Evolutionary conservation across 805 yeast genomes (phyloP).

Genomic region (Limtongia smithiae): DNA sequence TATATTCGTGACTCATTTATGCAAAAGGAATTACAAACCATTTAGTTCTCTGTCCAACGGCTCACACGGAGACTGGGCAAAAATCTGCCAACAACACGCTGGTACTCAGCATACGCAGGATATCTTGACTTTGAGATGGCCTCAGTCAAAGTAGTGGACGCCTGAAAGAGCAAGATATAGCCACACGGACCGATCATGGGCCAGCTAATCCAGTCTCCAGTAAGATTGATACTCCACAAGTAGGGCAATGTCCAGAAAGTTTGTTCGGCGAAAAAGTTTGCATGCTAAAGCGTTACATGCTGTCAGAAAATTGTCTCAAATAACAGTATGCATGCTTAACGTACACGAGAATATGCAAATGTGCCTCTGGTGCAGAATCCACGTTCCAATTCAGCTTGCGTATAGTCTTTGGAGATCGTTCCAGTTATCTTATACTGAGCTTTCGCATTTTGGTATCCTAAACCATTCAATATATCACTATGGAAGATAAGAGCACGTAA

Average conservation of each 20-base stretch:
- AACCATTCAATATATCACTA: neutral
- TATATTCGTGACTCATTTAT: too few relatives aligned
- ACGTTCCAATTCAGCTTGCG: constrained; percentile 14
- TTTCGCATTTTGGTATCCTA: constrained; percentile 22
- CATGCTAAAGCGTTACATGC: constrained; percentile 12
- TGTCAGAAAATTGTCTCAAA: neutral
- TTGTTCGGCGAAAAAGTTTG: constrained; percentile 26
- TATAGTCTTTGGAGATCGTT: constrained; percentile 10
- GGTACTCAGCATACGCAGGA: constrained; percentile 18
- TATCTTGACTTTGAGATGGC: constrained; percentile 16
- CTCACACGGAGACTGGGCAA: constrained; percentile 12
- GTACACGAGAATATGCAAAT: constrained; percentile 23
- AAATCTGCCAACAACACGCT: constrained; percentile 19
- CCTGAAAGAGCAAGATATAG: constrained; percentile 21
- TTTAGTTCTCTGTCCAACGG: constrained; percentile 21
- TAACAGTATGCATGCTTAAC: neutral
- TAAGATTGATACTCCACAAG: constrained; percentile 8
- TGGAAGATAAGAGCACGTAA: neutral
- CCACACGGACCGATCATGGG: constrained; percentile 21
- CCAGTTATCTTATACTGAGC: constrained; percentile 7
- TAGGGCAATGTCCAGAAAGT: constrained; percentile 20
- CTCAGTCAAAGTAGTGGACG: constrained; percentile 24
- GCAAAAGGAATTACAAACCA: too few relatives aligned
- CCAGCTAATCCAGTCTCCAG: constrained; percentile 19
- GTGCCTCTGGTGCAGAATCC: constrained; percentile 27